Evolutionary conservation across 441 rosid species (phyloP).

Genomic region (Populus hybrid): DNA sequence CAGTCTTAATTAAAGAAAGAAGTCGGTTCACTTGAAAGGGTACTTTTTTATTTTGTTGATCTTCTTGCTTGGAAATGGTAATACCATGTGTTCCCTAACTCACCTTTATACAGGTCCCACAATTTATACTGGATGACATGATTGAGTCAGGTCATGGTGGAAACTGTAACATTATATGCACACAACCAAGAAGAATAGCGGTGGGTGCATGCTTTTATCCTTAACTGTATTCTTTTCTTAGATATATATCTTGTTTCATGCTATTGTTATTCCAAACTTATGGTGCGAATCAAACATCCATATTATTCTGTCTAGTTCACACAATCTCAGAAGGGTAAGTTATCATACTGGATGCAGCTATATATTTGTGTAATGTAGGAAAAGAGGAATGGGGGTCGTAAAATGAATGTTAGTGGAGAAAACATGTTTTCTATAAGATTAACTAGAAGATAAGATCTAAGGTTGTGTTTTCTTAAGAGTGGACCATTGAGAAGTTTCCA

Average conservation of each 20-base stretch:
- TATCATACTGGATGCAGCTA: neutral
- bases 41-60: conserved; percentile 2
- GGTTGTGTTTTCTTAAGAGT: no score
- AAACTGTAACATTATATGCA: conserved; percentile 84
- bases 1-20: neutral
- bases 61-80: neutral
- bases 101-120: conserved; percentile 67
- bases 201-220: conserved; percentile 38
- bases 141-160: conserved; percentile 81
- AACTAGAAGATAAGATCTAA: no score
- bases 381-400: no score
- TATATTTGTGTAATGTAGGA: no score
- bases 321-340: neutral
- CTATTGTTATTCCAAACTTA: neutral
- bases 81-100: no score
- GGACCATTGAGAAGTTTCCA: no score
- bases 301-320: neutral
- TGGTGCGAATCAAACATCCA: neutral
- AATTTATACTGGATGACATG: conserved; percentile 93
- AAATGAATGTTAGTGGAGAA: no score
- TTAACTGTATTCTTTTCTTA: neutral
- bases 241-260: neutral
- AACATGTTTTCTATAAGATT: no score
- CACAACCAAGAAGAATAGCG: conserved; percentile 94
- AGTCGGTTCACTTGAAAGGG: no score